These are phyloP conservation scores for Gossypioides kirkii DNA, from an alignment of 345 rosid species.

Conservation along the genomic window DNA sequence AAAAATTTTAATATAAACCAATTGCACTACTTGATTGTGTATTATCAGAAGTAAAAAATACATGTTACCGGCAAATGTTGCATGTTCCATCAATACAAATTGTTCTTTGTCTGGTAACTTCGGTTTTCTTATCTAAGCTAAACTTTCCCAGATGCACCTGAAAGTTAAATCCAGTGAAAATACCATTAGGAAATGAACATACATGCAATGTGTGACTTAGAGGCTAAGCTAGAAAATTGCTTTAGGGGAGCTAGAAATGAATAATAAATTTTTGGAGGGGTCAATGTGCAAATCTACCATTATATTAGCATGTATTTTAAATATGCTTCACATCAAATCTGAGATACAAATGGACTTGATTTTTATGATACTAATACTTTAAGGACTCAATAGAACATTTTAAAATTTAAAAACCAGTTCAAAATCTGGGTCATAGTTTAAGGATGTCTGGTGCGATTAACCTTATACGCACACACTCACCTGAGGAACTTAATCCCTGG, in stretches of 20 bases:
- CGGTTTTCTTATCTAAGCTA: constrained; percentile 11
- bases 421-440: no score
- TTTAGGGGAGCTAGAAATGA: no score
- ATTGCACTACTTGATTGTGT: background rate
- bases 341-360: no score
- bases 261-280: no score
- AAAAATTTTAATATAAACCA: background rate
- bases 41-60: background rate
- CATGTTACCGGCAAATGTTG: constrained; percentile 7
- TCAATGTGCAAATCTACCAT: no score
- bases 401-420: no score
- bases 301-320: no score
- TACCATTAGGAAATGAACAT: constrained; percentile 1
- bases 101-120: constrained; percentile 13
- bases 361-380: no score
- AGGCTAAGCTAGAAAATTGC: no score
- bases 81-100: constrained; percentile 23
- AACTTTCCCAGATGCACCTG: constrained; percentile 13
- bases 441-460: no score
- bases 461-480: background rate
- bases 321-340: no score
- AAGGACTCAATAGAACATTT: no score
- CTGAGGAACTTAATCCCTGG: constrained; percentile 37
- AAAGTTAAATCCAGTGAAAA: constrained; percentile 17
- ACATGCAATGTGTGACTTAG: background rate